Percentiles rank a stretch among this genome's conserved stretches.
phyloP scores from a whole-genome alignment of 768 basidiomycete species.

The Xanthoconium stramineum region DNA sequence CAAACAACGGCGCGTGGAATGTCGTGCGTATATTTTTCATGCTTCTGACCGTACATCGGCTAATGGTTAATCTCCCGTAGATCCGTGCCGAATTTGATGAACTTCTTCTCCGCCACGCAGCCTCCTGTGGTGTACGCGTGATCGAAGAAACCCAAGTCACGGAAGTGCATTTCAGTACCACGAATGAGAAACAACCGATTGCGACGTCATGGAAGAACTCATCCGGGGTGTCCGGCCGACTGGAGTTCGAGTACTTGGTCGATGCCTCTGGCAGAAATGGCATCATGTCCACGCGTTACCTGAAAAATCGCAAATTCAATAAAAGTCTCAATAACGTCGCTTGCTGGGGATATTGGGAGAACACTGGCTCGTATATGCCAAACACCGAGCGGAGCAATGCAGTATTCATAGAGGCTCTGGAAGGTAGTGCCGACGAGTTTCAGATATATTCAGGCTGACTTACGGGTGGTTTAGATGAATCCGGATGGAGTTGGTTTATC shows the following conservation, averaged over 20 bases:
- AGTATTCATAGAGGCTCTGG: background rate
- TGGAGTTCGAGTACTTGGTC: constrained; percentile 7
- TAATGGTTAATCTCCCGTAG: no score
- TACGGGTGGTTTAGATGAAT: background rate
- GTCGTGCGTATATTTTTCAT: background rate
- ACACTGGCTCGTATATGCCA: background rate
- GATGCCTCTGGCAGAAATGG: constrained; percentile 14
- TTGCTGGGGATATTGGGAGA: constrained; percentile 7
- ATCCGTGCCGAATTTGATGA: constrained; percentile 7
- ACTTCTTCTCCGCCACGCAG: background rate
- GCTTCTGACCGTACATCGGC: background rate
- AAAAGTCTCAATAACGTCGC: constrained; percentile 33
- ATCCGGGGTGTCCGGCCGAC: background rate
- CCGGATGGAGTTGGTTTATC: background rate
- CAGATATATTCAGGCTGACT: no score
- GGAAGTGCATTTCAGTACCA: background rate
- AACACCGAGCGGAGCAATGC: background rate
- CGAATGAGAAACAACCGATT: background rate
- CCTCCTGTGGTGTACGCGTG: background rate
- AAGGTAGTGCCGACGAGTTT: background rate
- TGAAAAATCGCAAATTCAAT: constrained; percentile 34
- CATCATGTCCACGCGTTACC: constrained; percentile 24
- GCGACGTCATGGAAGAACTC: background rate
- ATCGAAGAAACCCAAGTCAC: constrained; percentile 8
- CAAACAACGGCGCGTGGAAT: constrained; percentile 5